Evolutionary conservation across 768 basidiomycete species (phyloP).

Genomic region (Russula lepida): DNA sequence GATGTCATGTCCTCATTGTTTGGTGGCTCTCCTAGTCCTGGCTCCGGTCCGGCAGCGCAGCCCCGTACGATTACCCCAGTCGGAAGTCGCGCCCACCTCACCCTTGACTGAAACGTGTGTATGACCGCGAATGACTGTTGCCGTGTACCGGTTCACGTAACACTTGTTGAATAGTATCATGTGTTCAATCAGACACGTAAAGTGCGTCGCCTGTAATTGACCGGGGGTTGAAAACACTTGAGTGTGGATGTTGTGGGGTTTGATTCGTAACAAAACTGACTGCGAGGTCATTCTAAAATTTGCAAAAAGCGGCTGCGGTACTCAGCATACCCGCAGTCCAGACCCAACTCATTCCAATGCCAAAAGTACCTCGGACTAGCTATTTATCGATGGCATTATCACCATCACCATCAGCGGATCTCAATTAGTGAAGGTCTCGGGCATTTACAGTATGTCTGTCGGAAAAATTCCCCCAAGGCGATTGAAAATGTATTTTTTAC

Average conservation of each 20-base stretch:
- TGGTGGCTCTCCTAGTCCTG: constrained; percentile 45
- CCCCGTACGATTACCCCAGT: constrained; percentile 10
- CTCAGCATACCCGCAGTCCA: too few species aligned
- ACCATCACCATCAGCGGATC: too few species aligned
- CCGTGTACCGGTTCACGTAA: not conserved
- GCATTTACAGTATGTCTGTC: too few species aligned
- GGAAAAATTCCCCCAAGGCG: too few species aligned
- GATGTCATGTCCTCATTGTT: constrained; percentile 87
- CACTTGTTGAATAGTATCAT: not conserved
- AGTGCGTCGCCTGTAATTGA: not conserved
- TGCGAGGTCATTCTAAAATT: not conserved
- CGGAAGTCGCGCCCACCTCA: not conserved
- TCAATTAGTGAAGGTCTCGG: too few species aligned
- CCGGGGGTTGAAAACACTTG: not conserved
- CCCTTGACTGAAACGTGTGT: not conserved
- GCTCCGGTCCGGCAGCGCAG: not conserved
- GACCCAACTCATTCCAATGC: too few species aligned
- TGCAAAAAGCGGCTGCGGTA: too few species aligned
- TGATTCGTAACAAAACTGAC: not conserved
- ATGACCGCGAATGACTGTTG: not conserved
- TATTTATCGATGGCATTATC: too few species aligned
- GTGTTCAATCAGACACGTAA: not conserved
- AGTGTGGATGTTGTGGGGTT: not conserved
- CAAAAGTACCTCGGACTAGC: too few species aligned
- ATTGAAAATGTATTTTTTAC: too few species aligned